Base-by-base conservation (phyloP, 495 filamentous ascomycete species). In the Aspergillus homomorphus region DNA sequence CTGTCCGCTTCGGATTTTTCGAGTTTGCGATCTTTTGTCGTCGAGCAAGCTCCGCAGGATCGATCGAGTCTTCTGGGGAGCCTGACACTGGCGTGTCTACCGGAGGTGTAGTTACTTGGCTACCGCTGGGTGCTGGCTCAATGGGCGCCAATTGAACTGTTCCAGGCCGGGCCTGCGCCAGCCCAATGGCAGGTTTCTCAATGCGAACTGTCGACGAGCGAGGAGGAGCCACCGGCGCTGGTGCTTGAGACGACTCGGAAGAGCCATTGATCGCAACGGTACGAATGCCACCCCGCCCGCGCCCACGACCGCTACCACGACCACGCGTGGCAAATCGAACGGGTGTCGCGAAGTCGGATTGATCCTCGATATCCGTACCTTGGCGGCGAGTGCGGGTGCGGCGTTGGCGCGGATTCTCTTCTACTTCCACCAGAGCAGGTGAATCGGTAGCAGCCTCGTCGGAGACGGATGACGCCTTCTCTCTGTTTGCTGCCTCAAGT, bases 201-300 rank as follows among this genome's bases (percentile, higher is more conserved):
- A 53, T 51, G 23, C 45, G 48, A 8, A 57, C 53, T 15, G 54
- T 19, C 9, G 45, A 45, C 33, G 53, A 24, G 22, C 44, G 43
- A 18, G 19, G 16, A 42, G 60, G 18, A 21, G 51, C 49, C 20
- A 56, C 56, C 16, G 48, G 54, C 19, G 66, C 51, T 24, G 62
- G 62, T 19, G 56, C 64, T n/a, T 51, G 48, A 12, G 48, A 51
- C 28, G 54, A 49, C 42, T 73, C 71, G 4, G 69, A 65, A 16
- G 54, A 56, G n/a, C 60, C 66, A 21, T 67, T 65, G 45, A 65
- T 63, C 26, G 57, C 57, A 0, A 42, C 50, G 22, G 33, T 38
- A 9, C 74, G 70, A 21, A 66, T 68, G 77, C 68, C 82, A 74
- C 69, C 79, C 65, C 65, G 85, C 77, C 68, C 82, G 76, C 69